Base-by-base conservation (phyloP, 208 protist species). In the Naegleria fowleri region DNA sequence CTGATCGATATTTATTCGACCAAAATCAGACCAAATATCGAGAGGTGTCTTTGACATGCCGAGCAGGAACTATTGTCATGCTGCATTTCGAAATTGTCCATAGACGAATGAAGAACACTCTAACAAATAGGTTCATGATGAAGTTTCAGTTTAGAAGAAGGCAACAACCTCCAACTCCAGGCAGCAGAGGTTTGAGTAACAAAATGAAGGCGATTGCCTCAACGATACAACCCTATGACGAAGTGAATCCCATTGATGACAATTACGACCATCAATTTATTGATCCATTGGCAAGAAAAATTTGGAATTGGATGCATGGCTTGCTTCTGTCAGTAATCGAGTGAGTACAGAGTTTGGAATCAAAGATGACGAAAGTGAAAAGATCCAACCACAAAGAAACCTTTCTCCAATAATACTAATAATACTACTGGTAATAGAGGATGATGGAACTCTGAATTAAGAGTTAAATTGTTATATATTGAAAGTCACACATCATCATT, bases 101-200 rank as follows among this genome's bases (percentile, higher is more conserved):
- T 13, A 88, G 85, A 88, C 51, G 85, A 88, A 58, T 58, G 41
- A 58, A n/a, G 22, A 88, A 88, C 36, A 58, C 39, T 13, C 15
- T 88, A 11, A 58, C 85, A 39, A 41, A 88, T 51, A 29, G 85
- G 29, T 88, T 88, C 41, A 88, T 88, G 85, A 40, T 88, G 7
- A 88, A 88, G 33, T 58, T 88, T 13, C 19, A 40, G 19, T 58
- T 88, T 58, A 58, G n/a, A 58, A 29, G 85, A 48, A 88, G n/a
- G 1, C 51, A 39, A 9, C 5, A 55, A 36, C 85, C 85, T 39
- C 6, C 33, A 48, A 48, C 43, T 48, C 5, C 43, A 9, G 1
- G 43, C 7, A 7, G 43, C 43, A 9, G n/a, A n/a, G n/a, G n/a
- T n/a, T n/a, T n/a, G n/a, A n/a, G n/a, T n/a, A n/a, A n/a, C n/a